Conservation (phyloP, 352 stramenopile genomes). For the Pythium vanterpoolii region DNA sequence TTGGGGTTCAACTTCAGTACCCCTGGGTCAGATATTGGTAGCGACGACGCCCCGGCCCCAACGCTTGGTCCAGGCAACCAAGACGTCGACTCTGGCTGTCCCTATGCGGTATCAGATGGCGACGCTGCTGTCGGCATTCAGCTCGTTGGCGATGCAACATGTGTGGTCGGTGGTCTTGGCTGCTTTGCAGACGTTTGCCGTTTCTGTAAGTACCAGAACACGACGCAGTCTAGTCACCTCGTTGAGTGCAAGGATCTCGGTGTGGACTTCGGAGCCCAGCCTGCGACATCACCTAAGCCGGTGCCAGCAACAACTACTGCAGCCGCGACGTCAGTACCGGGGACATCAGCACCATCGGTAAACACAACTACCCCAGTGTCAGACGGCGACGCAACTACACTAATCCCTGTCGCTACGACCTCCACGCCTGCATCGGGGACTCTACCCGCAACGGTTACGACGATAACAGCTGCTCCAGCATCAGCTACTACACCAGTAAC, state of each 20-base stretch:
- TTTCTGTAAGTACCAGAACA: constrained; percentile 27
- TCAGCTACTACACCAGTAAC: background rate
- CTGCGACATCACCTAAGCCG: background rate
- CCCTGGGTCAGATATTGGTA: background rate
- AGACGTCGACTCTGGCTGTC: background rate
- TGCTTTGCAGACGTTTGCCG: constrained; percentile 39
- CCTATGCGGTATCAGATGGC: constrained; percentile 9
- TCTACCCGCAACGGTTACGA: background rate
- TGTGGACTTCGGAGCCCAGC: constrained; percentile 1
- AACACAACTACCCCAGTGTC: too few relatives aligned
- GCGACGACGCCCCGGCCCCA: background rate
- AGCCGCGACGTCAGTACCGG: too few relatives aligned
- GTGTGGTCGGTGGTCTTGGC: constrained; percentile 30
- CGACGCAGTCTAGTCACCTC: constrained; percentile 22
- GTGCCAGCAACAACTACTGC: too few relatives aligned
- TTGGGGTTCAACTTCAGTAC: background rate
- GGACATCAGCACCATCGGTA: too few relatives aligned
- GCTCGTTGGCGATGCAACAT: constrained; percentile 28
- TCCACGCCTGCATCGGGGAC: background rate
- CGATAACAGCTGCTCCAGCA: background rate
- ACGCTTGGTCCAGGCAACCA: background rate
- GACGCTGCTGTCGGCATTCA: constrained; percentile 34
- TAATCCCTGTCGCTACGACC: too few relatives aligned
- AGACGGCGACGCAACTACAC: too few relatives aligned
- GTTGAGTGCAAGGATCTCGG: background rate